Conservation (phyloP, 805 yeast genomes). For the Huiozyma naganishii region DNA sequence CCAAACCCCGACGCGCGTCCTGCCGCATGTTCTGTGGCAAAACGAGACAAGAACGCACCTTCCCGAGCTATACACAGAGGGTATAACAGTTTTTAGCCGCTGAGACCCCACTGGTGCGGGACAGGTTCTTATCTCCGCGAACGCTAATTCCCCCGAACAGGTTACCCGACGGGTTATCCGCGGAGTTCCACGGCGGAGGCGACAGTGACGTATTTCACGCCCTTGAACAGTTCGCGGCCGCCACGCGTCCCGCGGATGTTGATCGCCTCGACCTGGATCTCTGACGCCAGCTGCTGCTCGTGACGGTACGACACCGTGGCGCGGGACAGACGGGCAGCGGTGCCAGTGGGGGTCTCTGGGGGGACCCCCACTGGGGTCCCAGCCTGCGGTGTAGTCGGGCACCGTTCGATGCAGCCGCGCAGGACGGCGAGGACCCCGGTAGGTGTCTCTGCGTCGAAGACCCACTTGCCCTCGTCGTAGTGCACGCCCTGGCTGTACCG, state of each 20-base stretch:
- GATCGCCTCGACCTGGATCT: constrained; percentile 56
- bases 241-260: constrained; percentile 34
- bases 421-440: constrained; percentile 61
- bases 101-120: not conserved
- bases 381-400: not conserved
- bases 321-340: not conserved
- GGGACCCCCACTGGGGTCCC: not conserved
- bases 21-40: too few species aligned
- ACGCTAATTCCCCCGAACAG: too few species aligned
- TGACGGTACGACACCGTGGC: constrained; percentile 40
- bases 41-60: too few species aligned
- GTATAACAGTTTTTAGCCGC: not conserved
- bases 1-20: too few species aligned
- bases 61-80: too few species aligned
- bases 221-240: constrained; percentile 1
- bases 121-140: not conserved
- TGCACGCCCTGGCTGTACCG: constrained; percentile 47
- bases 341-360: not conserved
- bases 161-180: not conserved
- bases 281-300: constrained; percentile 55
- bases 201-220: constrained; percentile 2
- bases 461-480: constrained; percentile 42
- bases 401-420: constrained; percentile 41
- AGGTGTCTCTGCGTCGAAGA: constrained; percentile 44
- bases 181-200: constrained; percentile 1